Evolutionary conservation across 176 grass and related monocot genomes (phyloP).

Genomic region (Triticum dicoccoides): DNA sequence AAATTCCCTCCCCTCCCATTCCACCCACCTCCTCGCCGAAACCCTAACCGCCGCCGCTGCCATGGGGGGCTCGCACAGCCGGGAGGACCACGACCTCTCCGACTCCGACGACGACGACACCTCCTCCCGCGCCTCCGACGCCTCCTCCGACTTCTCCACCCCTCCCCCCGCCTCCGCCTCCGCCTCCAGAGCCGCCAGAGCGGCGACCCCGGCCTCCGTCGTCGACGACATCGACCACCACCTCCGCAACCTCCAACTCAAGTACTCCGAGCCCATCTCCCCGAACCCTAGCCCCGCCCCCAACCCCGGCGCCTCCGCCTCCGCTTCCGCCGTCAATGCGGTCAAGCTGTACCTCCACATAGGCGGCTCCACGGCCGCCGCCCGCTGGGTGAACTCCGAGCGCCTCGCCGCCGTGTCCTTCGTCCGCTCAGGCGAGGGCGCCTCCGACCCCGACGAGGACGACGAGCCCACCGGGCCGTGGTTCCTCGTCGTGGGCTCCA

Average conservation of each 20-base stretch:
- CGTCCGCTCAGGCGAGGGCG: slow-evolving; percentile 42
- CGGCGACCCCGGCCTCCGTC: slow-evolving; percentile 50
- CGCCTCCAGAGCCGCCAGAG: background rate
- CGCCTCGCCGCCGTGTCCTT: slow-evolving; percentile 58
- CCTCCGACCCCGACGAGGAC: slow-evolving; percentile 36
- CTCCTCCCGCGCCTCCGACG: slow-evolving; percentile 34
- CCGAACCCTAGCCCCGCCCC: slow-evolving; percentile 44
- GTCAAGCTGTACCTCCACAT: slow-evolving; percentile 92
- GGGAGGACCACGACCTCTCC: slow-evolving; percentile 63
- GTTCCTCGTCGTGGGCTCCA: slow-evolving; percentile 69
- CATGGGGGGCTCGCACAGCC: slow-evolving; percentile 93
- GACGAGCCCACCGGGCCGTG: slow-evolving; percentile 46
- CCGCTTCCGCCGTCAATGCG: slow-evolving; percentile 41
- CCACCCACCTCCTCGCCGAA: slow-evolving; percentile 19
- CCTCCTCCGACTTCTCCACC: slow-evolving; percentile 49
- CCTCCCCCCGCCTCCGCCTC: slow-evolving; percentile 51
- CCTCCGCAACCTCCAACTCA: slow-evolving; percentile 71
- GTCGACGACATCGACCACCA: slow-evolving; percentile 74
- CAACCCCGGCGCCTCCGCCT: slow-evolving; percentile 14
- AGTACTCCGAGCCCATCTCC: slow-evolving; percentile 73
- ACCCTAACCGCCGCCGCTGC: slow-evolving; percentile 45
- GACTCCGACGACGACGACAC: slow-evolving; percentile 67
- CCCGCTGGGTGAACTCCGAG: slow-evolving; percentile 78
- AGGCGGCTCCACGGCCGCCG: slow-evolving; percentile 63
- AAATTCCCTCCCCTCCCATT: slow-evolving; percentile 34